Percentiles rank a stretch among this genome's conserved stretches.
Conservation (phyloP, 139 green algal species). For the Desmodesmus armatus region DNA sequence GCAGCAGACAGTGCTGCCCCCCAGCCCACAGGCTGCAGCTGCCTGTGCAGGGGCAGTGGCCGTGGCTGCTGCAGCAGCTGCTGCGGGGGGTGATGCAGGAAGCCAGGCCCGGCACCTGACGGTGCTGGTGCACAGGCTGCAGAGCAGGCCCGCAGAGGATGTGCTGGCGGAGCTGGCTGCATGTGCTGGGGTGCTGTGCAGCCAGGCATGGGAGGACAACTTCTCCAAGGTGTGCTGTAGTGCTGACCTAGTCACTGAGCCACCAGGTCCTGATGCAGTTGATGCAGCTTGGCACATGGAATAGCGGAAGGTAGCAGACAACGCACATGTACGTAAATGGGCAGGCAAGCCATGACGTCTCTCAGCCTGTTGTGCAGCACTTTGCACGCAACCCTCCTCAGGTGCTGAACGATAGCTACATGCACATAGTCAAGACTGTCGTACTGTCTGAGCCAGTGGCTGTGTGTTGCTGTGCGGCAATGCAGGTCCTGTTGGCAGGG, state of each 20-base stretch:
- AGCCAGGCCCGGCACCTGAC: constrained; percentile 47
- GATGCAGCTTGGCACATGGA: too few species aligned
- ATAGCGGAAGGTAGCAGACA: too few species aligned
- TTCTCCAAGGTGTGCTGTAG: constrained; percentile 46
- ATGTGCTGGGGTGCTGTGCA: constrained; percentile 39
- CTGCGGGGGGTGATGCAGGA: constrained; percentile 27
- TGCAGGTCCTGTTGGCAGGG: constrained; percentile 37
- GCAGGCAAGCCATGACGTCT: too few species aligned
- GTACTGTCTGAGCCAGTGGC: neutral
- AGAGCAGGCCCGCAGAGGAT: constrained; percentile 33
- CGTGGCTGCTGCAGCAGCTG: constrained; percentile 27
- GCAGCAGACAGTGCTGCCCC: neutral
- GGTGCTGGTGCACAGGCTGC: constrained; percentile 51
- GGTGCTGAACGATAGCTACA: too few species aligned
- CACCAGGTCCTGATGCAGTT: too few species aligned
- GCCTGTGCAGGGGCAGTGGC: neutral
- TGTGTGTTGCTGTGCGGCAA: too few species aligned
- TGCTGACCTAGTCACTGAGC: too few species aligned
- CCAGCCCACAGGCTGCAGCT: too few species aligned
- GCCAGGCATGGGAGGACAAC: constrained; percentile 48
- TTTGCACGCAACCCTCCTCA: neutral
- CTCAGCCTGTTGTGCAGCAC: too few species aligned
- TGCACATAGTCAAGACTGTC: too few species aligned
- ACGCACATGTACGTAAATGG: too few species aligned
- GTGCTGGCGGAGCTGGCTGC: constrained; percentile 53